Evolutionary conservation across 495 filamentous ascomycete genomes (phyloP).

Genomic region (Hypoxylon lenormandii): DNA sequence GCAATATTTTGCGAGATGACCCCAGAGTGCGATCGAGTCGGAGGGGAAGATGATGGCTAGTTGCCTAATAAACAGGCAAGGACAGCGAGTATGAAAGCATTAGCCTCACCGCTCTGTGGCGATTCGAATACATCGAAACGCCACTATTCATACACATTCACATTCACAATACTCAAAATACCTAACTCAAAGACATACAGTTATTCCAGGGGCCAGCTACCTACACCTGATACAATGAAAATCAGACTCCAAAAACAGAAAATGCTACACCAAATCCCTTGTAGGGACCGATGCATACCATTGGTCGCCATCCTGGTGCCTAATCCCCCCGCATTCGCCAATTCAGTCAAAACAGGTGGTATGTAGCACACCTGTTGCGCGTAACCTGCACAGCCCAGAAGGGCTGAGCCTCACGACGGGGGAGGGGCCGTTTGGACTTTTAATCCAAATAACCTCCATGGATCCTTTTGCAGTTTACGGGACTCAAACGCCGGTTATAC

Average conservation of each 20-base stretch:
- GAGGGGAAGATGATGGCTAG: no score
- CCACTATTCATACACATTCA: neutral
- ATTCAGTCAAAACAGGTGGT: no score
- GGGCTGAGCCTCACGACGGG: neutral
- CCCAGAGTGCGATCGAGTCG: no score
- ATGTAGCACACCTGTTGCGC: no score
- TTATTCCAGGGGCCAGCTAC: neutral
- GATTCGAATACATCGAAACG: no score
- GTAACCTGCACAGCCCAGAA: neutral
- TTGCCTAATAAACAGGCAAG: no score
- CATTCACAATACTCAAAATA: no score
- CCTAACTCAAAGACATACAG: no score
- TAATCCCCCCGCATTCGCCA: conserved; percentile 14
- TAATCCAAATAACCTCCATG: neutral
- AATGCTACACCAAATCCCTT: neutral
- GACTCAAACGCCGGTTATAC: neutral
- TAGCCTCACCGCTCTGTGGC: neutral
- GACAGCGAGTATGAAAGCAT: neutral
- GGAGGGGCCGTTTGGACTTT: neutral
- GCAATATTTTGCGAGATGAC: no score
- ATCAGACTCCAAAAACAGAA: neutral
- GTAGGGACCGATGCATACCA: conserved; percentile 3
- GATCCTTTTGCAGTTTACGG: neutral
- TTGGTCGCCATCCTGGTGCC: conserved; percentile 21
- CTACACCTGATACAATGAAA: neutral